Base-by-base conservation (phyloP, 1,284 basidiomycete species). In the Sanghuangporus sanghuang region DNA sequence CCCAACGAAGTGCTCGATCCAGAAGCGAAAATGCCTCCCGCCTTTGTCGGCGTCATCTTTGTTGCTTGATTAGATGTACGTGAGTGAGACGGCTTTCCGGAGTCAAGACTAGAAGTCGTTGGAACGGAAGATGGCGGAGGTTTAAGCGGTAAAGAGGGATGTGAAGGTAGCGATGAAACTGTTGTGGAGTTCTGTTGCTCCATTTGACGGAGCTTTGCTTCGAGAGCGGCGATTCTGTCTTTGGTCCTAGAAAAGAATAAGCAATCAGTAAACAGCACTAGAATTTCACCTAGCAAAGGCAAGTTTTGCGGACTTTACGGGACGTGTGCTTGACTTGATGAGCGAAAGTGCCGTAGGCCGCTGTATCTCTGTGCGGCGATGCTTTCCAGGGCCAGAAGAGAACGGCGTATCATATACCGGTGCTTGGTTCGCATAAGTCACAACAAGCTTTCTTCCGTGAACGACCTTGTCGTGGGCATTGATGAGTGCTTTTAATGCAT, bases 201-300 rank as follows among this genome's bases (percentile, higher is more conserved):
- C 83, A 97, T 85, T 67, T 92, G 85, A 8, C 86, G 84, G 21
- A 98, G 79, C 74, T 98, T 98, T 4, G 96, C 96, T 74, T 98
- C 96, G 83, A 98, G 90, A 66, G 90, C 86, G 1, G 95, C 94
- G 69, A 98, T 98, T 76, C 97, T 97, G 67, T 88, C 87, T 56
- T 85, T 80, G 1, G 92, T 95, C 62, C 93, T 95, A 69, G 42
- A 66, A 11, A 23, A 38, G 50, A 16, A 12, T 7, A 46, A 59
- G 57, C 50, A 49, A 42, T 35, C 16, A 46, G 16, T 9, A 1
- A 0, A 7, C 44, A 14, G 12, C 8, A n/a, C 16, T 3, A 46
- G 44, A 46, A 46, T 46, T 6, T n/a, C 40, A 2, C 6, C 4
- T 14, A n/a, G 14, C 6, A 46, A 14, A 16, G 6, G 2, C 7